Conservation (phyloP, 306 rosid species). For the Quillaja saponaria region DNA sequence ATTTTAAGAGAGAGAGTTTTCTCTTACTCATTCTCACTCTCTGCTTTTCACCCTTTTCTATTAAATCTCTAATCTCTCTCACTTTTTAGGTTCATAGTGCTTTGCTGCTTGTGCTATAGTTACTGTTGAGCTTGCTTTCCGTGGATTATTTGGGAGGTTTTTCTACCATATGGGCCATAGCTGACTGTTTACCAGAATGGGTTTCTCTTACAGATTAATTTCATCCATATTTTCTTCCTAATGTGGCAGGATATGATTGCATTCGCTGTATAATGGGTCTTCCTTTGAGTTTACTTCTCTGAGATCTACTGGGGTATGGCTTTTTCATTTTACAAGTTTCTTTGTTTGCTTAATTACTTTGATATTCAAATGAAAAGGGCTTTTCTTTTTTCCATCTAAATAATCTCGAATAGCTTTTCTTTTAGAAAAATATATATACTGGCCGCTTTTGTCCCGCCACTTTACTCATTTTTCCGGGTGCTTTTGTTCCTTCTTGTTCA, state of each 20-base stretch:
- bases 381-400: constrained; percentile 23
- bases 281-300: constrained; percentile 56
- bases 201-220: constrained; percentile 35
- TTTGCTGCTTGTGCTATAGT: constrained; percentile 32
- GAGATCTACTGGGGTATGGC: constrained; percentile 77
- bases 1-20: constrained; percentile 9
- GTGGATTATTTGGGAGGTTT: constrained; percentile 31
- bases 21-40: constrained; percentile 14
- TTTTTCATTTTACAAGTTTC: constrained; percentile 18
- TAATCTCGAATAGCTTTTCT: constrained; percentile 19
- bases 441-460: constrained; percentile 31
- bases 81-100: constrained; percentile 31
- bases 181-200: constrained; percentile 39
- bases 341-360: constrained; percentile 34
- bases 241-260: constrained; percentile 57
- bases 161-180: constrained; percentile 29
- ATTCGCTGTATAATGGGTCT: constrained; percentile 46
- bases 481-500: constrained; percentile 27
- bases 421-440: too few species aligned
- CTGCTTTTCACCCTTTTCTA: neutral
- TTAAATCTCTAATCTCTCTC: neutral
- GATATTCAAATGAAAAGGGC: constrained; percentile 47
- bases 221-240: constrained; percentile 44
- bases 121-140: constrained; percentile 6
- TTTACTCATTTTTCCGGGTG: constrained; percentile 49